Conservation (phyloP, 2,329 filamentous ascomycete species). For the Xylaria sp. region DNA sequence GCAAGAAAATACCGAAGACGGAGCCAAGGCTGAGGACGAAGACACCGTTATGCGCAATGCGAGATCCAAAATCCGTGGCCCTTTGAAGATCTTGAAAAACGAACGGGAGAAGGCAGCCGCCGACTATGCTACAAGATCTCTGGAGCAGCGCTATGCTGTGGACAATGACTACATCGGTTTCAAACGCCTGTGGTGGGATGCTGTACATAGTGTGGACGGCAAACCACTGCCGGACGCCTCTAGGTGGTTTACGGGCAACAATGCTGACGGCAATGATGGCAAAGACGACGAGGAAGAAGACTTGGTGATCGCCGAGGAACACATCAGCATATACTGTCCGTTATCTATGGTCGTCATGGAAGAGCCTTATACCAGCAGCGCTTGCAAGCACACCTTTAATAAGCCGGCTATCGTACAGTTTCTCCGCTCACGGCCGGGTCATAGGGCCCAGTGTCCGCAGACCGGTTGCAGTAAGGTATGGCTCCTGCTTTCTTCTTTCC, state of each 20-base stretch:
- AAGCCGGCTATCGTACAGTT: conserved; percentile 65
- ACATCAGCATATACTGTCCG: conserved; percentile 71
- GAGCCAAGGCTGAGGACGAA: conserved; percentile 35
- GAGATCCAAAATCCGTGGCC: conserved; percentile 38
- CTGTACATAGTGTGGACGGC: conserved; percentile 54
- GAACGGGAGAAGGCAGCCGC: conserved; percentile 45
- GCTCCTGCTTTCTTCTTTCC: background rate
- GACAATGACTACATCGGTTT: conserved; percentile 67
- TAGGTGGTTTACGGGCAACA: conserved; percentile 56
- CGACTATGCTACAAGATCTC: conserved; percentile 50
- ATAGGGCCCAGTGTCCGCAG: conserved; percentile 64
- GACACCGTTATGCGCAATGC: conserved; percentile 37
- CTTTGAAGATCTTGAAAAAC: conserved; percentile 44
- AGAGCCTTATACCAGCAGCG: conserved; percentile 69
- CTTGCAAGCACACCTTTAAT: conserved; percentile 77
- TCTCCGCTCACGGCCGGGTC: conserved; percentile 43
- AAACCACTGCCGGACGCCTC: conserved; percentile 58
- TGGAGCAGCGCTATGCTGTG: conserved; percentile 56
- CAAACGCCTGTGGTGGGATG: conserved; percentile 63
- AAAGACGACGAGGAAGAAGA: conserved; percentile 68
- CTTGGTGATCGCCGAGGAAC: conserved; percentile 67
- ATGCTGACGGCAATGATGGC: conserved; percentile 44
- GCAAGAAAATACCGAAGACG: conserved; percentile 20
- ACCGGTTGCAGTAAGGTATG: conserved; percentile 66
- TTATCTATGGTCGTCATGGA: conserved; percentile 68